Conservation (phyloP, 495 filamentous ascomycete species). For the Xylaria acuta region DNA sequence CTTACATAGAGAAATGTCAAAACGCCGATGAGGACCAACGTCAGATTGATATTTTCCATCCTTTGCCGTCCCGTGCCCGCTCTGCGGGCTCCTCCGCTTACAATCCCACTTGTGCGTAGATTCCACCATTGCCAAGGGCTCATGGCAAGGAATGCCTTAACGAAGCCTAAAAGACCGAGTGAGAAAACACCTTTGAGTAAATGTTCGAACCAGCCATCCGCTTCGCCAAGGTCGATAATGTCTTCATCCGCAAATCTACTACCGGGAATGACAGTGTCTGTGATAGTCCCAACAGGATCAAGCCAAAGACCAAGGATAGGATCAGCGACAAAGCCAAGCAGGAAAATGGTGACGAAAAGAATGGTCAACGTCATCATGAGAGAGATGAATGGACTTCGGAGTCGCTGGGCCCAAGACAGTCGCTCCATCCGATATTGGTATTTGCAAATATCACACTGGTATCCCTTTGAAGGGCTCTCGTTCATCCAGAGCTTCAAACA, state of each 20-base stretch:
- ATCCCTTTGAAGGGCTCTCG: conserved; percentile 72
- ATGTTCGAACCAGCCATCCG: conserved; percentile 72
- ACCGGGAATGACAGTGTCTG: conserved; percentile 46
- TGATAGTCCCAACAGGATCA: conserved; percentile 65
- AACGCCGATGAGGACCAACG: conserved; percentile 79
- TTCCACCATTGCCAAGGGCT: conserved; percentile 81
- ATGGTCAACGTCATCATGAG: conserved; percentile 71
- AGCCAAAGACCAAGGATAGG: conserved; percentile 89
- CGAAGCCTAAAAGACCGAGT: conserved; percentile 82
- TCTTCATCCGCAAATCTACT: conserved; percentile 46
- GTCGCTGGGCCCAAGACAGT: conserved; percentile 74
- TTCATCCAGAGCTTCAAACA: conserved; percentile 88
- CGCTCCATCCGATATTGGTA: conserved; percentile 85
- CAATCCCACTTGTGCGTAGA: conserved; percentile 54
- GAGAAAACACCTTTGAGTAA: conserved; percentile 87
- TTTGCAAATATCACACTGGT: conserved; percentile 86
- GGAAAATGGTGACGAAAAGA: conserved; percentile 71
- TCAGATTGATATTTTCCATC: conserved; percentile 74
- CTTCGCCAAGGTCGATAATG: conserved; percentile 43
- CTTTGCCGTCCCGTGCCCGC: conserved; percentile 74
- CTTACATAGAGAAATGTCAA: conserved; percentile 82
- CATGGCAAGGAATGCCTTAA: conserved; percentile 77
- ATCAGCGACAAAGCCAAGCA: conserved; percentile 89
- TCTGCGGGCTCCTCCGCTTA: conserved; percentile 52
- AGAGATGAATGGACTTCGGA: conserved; percentile 71